These are phyloP conservation scores for Trichosporon sp. DNA, from an alignment of 1,284 basidiomycete species.

Conservation along the genomic window DNA sequence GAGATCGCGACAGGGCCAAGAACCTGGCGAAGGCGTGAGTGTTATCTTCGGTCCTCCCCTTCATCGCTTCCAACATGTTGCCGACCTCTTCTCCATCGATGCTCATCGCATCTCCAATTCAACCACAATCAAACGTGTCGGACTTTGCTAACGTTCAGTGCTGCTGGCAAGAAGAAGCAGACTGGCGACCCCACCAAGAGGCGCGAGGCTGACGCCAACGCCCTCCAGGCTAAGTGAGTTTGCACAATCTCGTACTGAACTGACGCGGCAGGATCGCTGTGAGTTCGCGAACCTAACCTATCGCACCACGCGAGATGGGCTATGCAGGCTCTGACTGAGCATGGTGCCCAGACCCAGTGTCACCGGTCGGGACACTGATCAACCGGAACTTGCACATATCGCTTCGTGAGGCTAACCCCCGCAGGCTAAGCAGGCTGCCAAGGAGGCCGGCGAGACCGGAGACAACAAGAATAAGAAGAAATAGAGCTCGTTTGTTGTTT, in stretches of 20 bases:
- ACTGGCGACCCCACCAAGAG: constrained; percentile 27
- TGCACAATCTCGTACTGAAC: not conserved
- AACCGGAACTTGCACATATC: no score
- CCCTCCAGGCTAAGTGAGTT: constrained; percentile 37
- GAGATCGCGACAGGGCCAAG: constrained; percentile 36
- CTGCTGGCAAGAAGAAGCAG: constrained; percentile 30
- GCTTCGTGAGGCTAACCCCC: not conserved
- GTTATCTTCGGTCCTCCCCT: not conserved
- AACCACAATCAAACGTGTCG: no score
- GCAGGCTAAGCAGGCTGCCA: constrained; percentile 33
- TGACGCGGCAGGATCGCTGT: constrained; percentile 31
- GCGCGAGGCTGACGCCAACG: constrained; percentile 34
- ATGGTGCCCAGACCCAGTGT: not conserved
- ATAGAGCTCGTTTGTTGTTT: constrained; percentile 1
- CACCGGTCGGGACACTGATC: not conserved
- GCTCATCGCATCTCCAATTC: not conserved
- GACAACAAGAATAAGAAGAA: constrained; percentile 32
- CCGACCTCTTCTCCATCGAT: not conserved
- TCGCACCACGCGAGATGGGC: no score
- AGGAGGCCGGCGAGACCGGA: constrained; percentile 22
- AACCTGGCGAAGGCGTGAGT: constrained; percentile 33
- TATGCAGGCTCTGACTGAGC: no score
- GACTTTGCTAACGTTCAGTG: constrained; percentile 13
- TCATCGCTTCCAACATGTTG: not conserved
- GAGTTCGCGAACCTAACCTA: constrained; percentile 10